Conservation (phyloP, 2,329 filamentous ascomycete genomes). For the Fusarium pininemorale region DNA sequence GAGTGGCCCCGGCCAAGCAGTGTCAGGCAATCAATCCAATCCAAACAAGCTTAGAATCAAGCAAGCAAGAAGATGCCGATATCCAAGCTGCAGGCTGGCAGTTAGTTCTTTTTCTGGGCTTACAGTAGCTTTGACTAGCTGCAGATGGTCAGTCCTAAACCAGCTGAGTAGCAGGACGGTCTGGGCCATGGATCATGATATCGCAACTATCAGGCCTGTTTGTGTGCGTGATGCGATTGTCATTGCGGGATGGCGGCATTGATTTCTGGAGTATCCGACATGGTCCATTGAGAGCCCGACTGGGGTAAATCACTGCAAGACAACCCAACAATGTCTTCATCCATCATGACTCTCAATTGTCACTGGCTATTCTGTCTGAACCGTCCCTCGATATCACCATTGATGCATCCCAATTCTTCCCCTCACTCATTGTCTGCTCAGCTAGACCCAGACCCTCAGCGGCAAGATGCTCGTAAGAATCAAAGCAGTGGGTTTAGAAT, state of each 20-base stretch:
- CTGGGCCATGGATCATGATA: conserved; percentile 24
- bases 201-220: neutral
- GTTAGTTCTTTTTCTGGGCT: conserved; percentile 11
- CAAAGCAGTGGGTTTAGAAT: conserved; percentile 35
- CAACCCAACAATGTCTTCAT: conserved; percentile 2
- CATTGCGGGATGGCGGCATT: conserved; percentile 33
- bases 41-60: conserved; percentile 14
- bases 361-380: neutral
- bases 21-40: conserved; percentile 27
- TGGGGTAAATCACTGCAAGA: conserved; percentile 10
- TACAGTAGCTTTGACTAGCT: conserved; percentile 17
- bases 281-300: conserved; percentile 4
- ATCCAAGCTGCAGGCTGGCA: conserved; percentile 6
- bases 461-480: conserved; percentile 23
- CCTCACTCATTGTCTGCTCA: neutral
- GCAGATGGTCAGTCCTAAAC: conserved; percentile 16
- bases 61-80: conserved; percentile 21
- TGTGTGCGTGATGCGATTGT: conserved; percentile 18
- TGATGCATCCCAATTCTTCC: neutral
- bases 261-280: neutral
- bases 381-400: neutral
- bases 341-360: neutral
- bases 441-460: conserved; percentile 9
- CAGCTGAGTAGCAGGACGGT: conserved; percentile 32
- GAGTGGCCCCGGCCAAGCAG: conserved; percentile 2